Base-by-base conservation (phyloP, 495 filamentous ascomycete genomes). In the Xeromyces bisporus region DNA sequence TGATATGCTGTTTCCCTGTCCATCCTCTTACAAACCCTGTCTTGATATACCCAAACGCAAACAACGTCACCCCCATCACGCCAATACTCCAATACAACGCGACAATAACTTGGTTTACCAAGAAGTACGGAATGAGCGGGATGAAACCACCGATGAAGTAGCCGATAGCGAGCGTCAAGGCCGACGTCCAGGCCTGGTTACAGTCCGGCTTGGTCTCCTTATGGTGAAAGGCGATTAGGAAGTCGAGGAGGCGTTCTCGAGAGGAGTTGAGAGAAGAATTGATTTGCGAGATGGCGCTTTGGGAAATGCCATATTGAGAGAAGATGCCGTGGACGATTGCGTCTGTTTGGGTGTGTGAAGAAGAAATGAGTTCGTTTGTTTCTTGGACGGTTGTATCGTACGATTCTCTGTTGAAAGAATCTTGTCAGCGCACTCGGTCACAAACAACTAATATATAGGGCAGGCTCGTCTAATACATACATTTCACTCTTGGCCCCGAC, bases 101-200 rank as follows among this genome's bases (percentile, higher is more conserved):
- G 4, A 52, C 37, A 14, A 59, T 47, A 3, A 81, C 69, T 18
- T 62, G 42, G 2, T 48, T 36, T 11, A 72, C 66, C 39, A 75
- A 71, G 42, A 85, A 75, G 45, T 85, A 85, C 3, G 79, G 80
- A 29, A 80, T 56, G 7, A 85, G 55, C 3, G 77, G 77, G 3
- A 83, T 59, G 27, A 78, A 62, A 1, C 80, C 80, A 15, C 78
- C 80, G 13, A 84, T 47, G 33, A 82, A 68, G 47, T 85, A 85
- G 0, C 73, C 76, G 9, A 74, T 40, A 0, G 75, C 71, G n/a
- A 85, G 67, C 0, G 71, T 75, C 14, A 70, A 44, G 16, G 66
- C 63, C 18, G 69, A 73, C 16, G 60, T 72, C 44, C 64, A 66
- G 7, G 69, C 64, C 33, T 69, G 59, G 35, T 62, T 63, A 21